Evolutionary conservation across 352 stramenopile species (phyloP).

Genomic region (Phytopythium cucurbitacearum): DNA sequence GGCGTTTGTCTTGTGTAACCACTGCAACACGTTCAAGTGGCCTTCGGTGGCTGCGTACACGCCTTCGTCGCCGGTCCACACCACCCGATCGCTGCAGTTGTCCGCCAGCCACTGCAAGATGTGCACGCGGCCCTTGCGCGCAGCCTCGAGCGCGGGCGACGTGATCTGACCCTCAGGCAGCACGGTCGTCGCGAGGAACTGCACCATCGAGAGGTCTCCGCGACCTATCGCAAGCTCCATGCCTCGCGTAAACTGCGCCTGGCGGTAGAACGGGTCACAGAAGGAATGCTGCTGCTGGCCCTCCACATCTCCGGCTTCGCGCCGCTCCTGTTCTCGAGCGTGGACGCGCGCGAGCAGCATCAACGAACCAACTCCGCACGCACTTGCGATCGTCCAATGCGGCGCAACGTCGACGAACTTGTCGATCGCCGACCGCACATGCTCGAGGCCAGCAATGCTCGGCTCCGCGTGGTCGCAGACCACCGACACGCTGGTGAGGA

Average conservation of each 20-base stretch:
- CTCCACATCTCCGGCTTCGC: no score
- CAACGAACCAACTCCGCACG: slow-evolving; percentile 1
- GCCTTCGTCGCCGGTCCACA: slow-evolving; percentile 9
- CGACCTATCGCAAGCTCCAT: slow-evolving; percentile 3
- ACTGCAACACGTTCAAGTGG: slow-evolving; percentile 14
- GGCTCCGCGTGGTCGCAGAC: slow-evolving; percentile 2
- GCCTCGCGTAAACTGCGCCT: slow-evolving; percentile 4
- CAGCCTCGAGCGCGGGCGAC: slow-evolving; percentile 9
- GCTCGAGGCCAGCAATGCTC: slow-evolving; percentile 3
- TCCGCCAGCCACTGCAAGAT: slow-evolving; percentile 21
- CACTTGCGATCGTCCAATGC: slow-evolving; percentile 1
- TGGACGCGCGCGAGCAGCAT: neutral
- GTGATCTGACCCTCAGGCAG: slow-evolving; percentile 4
- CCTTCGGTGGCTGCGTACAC: slow-evolving; percentile 6
- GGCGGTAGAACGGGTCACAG: neutral
- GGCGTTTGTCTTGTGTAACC: slow-evolving; percentile 4
- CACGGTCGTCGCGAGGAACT: slow-evolving; percentile 7
- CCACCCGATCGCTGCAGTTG: slow-evolving; percentile 4
- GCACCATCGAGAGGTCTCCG: slow-evolving; percentile 1
- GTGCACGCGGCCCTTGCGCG: slow-evolving; percentile 15
- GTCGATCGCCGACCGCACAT: slow-evolving; percentile 1
- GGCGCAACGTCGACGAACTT: slow-evolving; percentile 3
- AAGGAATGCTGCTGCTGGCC: no score
- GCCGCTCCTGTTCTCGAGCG: neutral
- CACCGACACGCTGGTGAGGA: slow-evolving; percentile 3